phyloP scores from a whole-genome alignment of 1,284 basidiomycete species.

The Coriolopsis trogii region DNA sequence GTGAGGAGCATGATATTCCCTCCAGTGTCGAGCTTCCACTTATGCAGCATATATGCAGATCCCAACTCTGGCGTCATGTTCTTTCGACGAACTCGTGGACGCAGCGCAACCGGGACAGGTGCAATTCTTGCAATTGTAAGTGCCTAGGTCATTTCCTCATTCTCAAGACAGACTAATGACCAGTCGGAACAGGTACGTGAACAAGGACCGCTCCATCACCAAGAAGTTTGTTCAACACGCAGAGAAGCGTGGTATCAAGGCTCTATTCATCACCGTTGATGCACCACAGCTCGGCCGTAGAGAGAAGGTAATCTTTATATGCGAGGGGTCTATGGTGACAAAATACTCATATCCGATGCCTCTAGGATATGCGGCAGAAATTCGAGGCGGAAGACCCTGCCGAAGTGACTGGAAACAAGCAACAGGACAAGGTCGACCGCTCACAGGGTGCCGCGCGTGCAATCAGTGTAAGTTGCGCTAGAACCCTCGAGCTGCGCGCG shows the following conservation, averaged over 20 bases:
- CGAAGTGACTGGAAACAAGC: conserved; percentile 53
- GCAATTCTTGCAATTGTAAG: conserved; percentile 80
- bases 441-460: conserved; percentile 86
- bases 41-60: conserved; percentile 63
- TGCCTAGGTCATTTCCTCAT: not conserved
- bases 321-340: too few species aligned
- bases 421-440: conserved; percentile 68
- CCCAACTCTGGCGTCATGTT: conserved; percentile 86
- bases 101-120: conserved; percentile 73
- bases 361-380: conserved; percentile 94
- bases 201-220: conserved; percentile 82
- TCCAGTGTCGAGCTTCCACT: too few species aligned
- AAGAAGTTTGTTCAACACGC: conserved; percentile 85
- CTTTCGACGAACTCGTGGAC: conserved; percentile 90
- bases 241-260: conserved; percentile 83
- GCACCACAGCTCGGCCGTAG: conserved; percentile 90
- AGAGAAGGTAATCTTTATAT: conserved; percentile 61
- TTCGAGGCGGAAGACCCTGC: conserved; percentile 88
- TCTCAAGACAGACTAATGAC: not conserved
- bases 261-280: conserved; percentile 90
- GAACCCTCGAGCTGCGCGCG: conserved; percentile 35
- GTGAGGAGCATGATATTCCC: conserved; percentile 37
- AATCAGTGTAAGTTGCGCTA: not conserved
- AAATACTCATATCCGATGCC: not conserved
- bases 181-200: conserved; percentile 70